Conservation (phyloP, 805 yeast species). For the Lipomyces sp. region DNA sequence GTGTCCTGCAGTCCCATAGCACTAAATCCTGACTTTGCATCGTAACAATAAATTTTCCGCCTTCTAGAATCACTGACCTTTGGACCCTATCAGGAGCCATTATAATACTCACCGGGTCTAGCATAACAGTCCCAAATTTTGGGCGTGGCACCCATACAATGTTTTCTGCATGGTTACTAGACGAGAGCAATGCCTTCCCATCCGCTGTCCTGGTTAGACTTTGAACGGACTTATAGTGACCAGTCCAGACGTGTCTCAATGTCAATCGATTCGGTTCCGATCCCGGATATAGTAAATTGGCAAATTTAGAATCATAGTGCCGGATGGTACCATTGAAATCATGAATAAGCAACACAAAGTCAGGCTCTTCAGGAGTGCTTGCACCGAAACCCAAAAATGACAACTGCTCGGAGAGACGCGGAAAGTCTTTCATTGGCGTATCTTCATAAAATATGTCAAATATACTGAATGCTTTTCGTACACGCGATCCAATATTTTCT, state of each 20-base stretch:
- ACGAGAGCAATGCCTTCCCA: conserved; percentile 64
- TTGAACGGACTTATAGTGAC: conserved; percentile 82
- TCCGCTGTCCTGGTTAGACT: conserved; percentile 67
- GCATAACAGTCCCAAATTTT: conserved; percentile 28
- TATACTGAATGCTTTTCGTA: conserved; percentile 33
- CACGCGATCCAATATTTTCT: conserved; percentile 38
- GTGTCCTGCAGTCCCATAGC: conserved; percentile 61
- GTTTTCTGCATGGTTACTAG: conserved; percentile 66
- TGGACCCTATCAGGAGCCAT: conserved; percentile 55
- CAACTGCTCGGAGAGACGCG: conserved; percentile 22
- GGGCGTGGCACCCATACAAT: conserved; percentile 56
- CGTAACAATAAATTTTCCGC: conserved; percentile 54
- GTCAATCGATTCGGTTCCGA: conserved; percentile 21
- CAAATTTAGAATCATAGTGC: conserved; percentile 42
- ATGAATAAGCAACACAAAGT: conserved; percentile 41
- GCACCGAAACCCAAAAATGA: conserved; percentile 35
- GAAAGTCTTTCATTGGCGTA: conserved; percentile 31
- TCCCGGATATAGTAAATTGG: conserved; percentile 31
- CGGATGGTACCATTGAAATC: conserved; percentile 46
- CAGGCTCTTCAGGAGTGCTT: conserved; percentile 32
- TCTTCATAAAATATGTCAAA: conserved; percentile 35
- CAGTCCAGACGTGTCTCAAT: conserved; percentile 69
- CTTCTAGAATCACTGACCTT: conserved; percentile 55
- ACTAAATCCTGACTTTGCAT: conserved; percentile 52
- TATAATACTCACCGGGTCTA: conserved; percentile 45